Percentiles rank a stretch among this genome's conserved stretches.
Evolutionary conservation across 306 rosid genomes (phyloP).

Genomic region (Malus sylvestris): DNA sequence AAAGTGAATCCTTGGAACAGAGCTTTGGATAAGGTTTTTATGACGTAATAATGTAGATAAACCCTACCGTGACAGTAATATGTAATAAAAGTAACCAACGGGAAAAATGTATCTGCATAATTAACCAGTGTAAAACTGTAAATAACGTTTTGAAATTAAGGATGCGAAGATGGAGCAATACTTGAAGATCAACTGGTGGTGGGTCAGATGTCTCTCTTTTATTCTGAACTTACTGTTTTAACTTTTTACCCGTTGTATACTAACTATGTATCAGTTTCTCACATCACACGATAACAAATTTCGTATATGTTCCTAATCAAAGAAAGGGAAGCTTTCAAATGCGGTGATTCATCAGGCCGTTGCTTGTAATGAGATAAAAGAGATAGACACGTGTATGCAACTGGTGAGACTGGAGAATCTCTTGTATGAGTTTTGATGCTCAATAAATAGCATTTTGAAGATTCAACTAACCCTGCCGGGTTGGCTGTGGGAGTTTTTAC

Average conservation of each 20-base stretch:
- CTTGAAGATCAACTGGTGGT: not conserved
- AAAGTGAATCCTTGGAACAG: not conserved
- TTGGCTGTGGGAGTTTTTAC: not conserved
- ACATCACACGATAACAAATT: too few relatives aligned
- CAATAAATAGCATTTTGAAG: not conserved
- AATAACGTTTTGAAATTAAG: not conserved
- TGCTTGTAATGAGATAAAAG: too few relatives aligned
- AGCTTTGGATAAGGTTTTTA: not conserved
- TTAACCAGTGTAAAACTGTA: not conserved
- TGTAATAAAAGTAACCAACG: too few relatives aligned
- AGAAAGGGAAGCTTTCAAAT: too few relatives aligned
- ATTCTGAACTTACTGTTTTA: too few relatives aligned
- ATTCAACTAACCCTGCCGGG: not conserved
- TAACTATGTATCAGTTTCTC: too few relatives aligned
- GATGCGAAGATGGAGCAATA: not conserved
- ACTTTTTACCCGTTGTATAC: too few relatives aligned
- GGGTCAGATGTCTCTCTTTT: too few relatives aligned
- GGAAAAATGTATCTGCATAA: not conserved
- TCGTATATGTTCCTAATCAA: too few relatives aligned
- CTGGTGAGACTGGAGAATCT: not conserved
- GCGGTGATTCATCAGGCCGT: not conserved
- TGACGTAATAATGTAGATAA: not conserved
- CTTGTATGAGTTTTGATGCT: not conserved
- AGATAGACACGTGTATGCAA: not conserved
- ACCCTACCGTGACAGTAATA: too few relatives aligned